Conservation (phyloP, 2,329 filamentous ascomycete genomes). For the Cytospora schulzeri region DNA sequence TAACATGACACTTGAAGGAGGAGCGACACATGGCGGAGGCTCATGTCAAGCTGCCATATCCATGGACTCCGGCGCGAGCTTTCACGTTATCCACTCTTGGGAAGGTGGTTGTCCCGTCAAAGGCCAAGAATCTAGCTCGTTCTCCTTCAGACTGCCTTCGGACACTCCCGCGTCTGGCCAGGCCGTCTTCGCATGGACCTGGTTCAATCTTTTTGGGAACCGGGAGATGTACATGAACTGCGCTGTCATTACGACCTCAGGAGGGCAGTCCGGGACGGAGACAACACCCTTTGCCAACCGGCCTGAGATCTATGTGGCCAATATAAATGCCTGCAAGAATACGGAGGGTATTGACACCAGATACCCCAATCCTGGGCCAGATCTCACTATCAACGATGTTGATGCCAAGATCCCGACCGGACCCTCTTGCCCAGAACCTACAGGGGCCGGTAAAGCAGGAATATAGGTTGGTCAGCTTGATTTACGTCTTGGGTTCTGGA, state of each 20-base stretch:
- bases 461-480: not conserved
- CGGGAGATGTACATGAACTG: slow-evolving; percentile 74
- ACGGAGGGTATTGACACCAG: slow-evolving; percentile 7
- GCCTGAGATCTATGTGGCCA: slow-evolving; percentile 11
- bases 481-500: too few relatives aligned
- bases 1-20: slow-evolving; percentile 55
- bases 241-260: slow-evolving; percentile 57
- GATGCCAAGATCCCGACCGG: slow-evolving; percentile 2
- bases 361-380: slow-evolving; percentile 9
- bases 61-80: slow-evolving; percentile 60
- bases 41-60: slow-evolving; percentile 66
- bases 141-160: slow-evolving; percentile 54
- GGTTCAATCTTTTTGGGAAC: slow-evolving; percentile 65
- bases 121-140: slow-evolving; percentile 44
- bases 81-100: slow-evolving; percentile 51
- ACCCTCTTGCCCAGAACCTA: slow-evolving; percentile 1
- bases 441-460: not conserved
- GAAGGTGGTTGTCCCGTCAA: slow-evolving; percentile 41
- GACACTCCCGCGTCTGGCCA: slow-evolving; percentile 49
- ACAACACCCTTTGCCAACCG: not conserved
- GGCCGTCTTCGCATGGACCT: slow-evolving; percentile 64
- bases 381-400: slow-evolving; percentile 10
- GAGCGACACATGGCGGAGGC: slow-evolving; percentile 57
- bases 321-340: slow-evolving; percentile 23
- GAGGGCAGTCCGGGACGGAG: not conserved